These are phyloP conservation scores for Verticillium klebahnii DNA, from an alignment of 2,329 filamentous ascomycete genomes.

Conservation along the genomic window DNA sequence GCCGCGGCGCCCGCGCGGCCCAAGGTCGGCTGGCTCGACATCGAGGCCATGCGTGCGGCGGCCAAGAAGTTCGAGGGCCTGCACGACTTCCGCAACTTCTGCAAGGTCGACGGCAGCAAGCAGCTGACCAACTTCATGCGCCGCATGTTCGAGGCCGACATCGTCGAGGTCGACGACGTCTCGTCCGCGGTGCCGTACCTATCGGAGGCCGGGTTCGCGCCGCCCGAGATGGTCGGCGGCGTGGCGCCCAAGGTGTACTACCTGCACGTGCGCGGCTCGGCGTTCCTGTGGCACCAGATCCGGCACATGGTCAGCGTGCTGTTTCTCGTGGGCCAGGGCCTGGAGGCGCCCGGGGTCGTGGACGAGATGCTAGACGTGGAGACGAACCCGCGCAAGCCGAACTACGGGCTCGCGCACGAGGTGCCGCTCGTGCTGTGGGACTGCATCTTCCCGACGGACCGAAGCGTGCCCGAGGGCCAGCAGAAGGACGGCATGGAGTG, in stretches of 20 bases:
- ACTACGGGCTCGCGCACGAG: conserved; percentile 88
- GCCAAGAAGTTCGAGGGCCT: conserved; percentile 75
- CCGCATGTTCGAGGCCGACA: conserved; percentile 73
- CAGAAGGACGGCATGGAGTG: conserved; percentile 63
- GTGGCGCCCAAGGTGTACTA: conserved; percentile 68
- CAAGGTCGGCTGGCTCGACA: conserved; percentile 75
- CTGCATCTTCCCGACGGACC: conserved; percentile 70
- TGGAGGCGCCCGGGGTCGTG: conserved; percentile 72
- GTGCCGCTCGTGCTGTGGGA: conserved; percentile 92
- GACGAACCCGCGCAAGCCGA: conserved; percentile 69
- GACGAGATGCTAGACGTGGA: conserved; percentile 68
- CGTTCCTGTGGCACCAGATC: conserved; percentile 98
- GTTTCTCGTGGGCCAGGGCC: conserved; percentile 87
- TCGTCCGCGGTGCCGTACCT: conserved; percentile 51
- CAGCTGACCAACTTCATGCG: conserved; percentile 81
- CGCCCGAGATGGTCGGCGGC: conserved; percentile 9
- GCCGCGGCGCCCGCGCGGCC: conserved; percentile 22
- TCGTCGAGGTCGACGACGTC: conserved; percentile 59
- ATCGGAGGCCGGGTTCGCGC: conserved; percentile 23
- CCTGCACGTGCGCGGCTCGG: conserved; percentile 83
- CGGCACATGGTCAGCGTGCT: conserved; percentile 87
- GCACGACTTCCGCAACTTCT: conserved; percentile 96
- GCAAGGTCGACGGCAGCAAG: conserved; percentile 87
- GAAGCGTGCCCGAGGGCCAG: conserved; percentile 26
- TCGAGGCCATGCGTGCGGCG: conserved; percentile 78